Conservation (phyloP, 768 basidiomycete species). For the Tricholoma flavovirens region DNA sequence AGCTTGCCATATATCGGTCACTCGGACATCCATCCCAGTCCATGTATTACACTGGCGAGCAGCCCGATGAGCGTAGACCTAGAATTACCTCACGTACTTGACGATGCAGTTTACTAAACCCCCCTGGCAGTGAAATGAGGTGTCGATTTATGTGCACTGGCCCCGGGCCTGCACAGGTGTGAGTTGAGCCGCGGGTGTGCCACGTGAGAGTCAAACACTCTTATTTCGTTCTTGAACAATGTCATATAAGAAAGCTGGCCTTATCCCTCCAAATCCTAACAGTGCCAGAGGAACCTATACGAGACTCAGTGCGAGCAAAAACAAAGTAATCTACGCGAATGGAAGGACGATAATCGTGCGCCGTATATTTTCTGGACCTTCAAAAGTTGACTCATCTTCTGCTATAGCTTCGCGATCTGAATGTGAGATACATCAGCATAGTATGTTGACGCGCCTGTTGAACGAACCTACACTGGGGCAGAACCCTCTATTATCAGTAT, state of each 20-base stretch:
- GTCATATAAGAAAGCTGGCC: conserved; percentile 41
- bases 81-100: no score
- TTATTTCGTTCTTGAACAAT: conserved; percentile 23
- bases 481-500: conserved; percentile 59
- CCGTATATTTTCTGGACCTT: conserved; percentile 9
- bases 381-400: neutral
- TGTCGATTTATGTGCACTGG: no score
- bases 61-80: no score
- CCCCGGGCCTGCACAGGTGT: no score
- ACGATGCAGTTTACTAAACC: no score
- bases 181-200: no score
- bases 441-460: neutral
- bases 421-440: conserved; percentile 36
- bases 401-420: conserved; percentile 73
- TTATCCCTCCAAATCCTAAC: conserved; percentile 65
- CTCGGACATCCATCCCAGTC: no score
- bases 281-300: conserved; percentile 65
- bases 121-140: no score
- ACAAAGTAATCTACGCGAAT: conserved; percentile 81
- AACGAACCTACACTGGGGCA: conserved; percentile 23
- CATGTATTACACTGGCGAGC: no score
- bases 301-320: conserved; percentile 68
- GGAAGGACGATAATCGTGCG: conserved; percentile 83
- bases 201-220: neutral
- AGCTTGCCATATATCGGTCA: no score